Evolutionary conservation across 176 grass and related monocot genomes (phyloP).

Genomic region (Ananas comosus): DNA sequence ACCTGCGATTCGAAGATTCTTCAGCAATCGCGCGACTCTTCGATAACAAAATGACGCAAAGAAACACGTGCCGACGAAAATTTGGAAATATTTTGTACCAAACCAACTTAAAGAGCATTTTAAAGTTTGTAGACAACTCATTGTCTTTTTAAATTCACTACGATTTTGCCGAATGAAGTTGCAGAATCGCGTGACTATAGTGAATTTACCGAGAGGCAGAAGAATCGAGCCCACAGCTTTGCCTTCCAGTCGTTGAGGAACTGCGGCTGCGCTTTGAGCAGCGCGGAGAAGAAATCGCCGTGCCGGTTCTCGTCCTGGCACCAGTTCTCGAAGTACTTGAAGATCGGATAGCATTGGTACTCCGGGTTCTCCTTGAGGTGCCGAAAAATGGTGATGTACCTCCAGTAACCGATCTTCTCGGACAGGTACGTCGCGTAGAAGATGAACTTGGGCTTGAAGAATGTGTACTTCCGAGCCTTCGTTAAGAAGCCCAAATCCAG

Average conservation of each 20-base stretch:
- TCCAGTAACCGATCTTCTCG: constrained; percentile 97
- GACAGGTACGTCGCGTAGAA: constrained; percentile 97
- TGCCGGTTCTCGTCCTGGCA: constrained; percentile 98
- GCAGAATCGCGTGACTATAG: too few species aligned
- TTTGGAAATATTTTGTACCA: too few species aligned
- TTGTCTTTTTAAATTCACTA: too few species aligned
- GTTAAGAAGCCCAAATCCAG: constrained; percentile 92
- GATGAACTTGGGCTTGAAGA: constrained; percentile 99
- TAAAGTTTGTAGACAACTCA: too few species aligned
- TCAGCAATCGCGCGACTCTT: too few species aligned
- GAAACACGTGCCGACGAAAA: too few species aligned
- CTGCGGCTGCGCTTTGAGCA: constrained; percentile 85
- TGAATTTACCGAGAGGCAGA: constrained; percentile 87
- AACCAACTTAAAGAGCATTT: too few species aligned
- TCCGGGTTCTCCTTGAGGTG: constrained; percentile 79
- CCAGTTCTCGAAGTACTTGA: constrained; percentile 99
- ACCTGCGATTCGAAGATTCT: constrained; percentile 31
- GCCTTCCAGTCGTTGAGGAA: constrained; percentile 99
- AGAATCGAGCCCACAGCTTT: constrained; percentile 94
- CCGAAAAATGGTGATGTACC: constrained; percentile 96
- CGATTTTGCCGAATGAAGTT: too few species aligned
- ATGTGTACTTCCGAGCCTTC: constrained; percentile 98
- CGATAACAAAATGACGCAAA: too few species aligned
- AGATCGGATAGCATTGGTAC: constrained; percentile 91
- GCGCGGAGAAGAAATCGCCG: constrained; percentile 85